Evolutionary conservation across 2,329 filamentous ascomycete species (phyloP).

Genomic region (Phymatotrichopsis omnivora): DNA sequence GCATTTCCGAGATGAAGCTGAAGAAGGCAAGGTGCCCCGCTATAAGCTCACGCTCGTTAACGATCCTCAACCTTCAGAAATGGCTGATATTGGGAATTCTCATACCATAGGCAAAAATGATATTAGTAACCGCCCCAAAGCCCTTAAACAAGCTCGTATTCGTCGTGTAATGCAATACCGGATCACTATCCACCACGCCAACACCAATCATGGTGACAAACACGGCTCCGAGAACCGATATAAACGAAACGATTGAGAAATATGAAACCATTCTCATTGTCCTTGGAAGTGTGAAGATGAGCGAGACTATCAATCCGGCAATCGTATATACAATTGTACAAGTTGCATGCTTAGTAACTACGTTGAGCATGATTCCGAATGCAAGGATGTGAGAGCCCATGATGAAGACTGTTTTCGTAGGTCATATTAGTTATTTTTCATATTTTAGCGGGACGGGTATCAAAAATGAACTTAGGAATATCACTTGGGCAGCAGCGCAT

Average conservation of each 20-base stretch:
- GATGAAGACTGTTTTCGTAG: conserved; percentile 44
- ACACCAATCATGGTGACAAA: conserved; percentile 57
- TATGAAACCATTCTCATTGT: conserved; percentile 54
- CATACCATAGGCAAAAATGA: conserved; percentile 61
- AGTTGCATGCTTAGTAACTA: conserved; percentile 49
- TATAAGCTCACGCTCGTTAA: neutral
- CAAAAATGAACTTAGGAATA: conserved; percentile 43
- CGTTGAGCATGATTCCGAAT: conserved; percentile 58
- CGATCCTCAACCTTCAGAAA: neutral
- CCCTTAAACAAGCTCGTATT: too few species aligned
- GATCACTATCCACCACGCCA: conserved; percentile 41
- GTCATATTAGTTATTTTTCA: neutral
- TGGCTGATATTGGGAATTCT: neutral
- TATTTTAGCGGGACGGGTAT: too few species aligned
- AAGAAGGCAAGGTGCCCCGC: conserved; percentile 58
- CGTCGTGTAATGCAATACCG: conserved; percentile 38
- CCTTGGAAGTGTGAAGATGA: conserved; percentile 49
- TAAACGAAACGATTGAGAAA: conserved; percentile 53
- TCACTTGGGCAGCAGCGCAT: conserved; percentile 49
- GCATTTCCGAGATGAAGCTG: conserved; percentile 54
- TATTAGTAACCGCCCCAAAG: conserved; percentile 56
- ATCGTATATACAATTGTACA: conserved; percentile 56
- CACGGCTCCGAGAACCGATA: conserved; percentile 54
- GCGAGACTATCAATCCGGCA: conserved; percentile 49
- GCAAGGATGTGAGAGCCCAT: conserved; percentile 63